Evolutionary conservation across 2,329 filamentous ascomycete genomes (phyloP).

Genomic region (Mycocentrospora acerina): DNA sequence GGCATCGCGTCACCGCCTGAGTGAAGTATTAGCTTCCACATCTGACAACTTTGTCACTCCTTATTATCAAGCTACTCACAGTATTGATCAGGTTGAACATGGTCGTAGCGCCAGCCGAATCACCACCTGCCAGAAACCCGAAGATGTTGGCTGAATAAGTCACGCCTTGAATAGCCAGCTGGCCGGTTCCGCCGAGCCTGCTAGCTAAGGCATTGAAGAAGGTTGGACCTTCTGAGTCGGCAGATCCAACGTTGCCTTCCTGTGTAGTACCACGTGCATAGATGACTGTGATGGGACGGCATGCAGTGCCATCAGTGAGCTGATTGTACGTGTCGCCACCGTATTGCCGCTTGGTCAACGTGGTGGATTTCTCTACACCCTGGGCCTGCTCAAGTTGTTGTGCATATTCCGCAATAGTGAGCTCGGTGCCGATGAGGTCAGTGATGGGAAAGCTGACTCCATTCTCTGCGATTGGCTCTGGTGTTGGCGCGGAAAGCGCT

Average conservation of each 20-base stretch:
- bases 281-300: conserved; percentile 54
- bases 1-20: conserved; percentile 25
- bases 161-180: conserved; percentile 58
- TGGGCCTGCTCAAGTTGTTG: conserved; percentile 18
- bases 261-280: conserved; percentile 59
- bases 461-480: conserved; percentile 9
- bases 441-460: conserved; percentile 29
- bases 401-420: conserved; percentile 27
- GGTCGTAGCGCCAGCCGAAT: conserved; percentile 44
- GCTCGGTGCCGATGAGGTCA: conserved; percentile 23
- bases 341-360: conserved; percentile 20
- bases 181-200: conserved; percentile 43
- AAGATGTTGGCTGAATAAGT: conserved; percentile 49
- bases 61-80: too few relatives aligned
- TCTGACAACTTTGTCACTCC: too few relatives aligned
- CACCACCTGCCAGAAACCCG: conserved; percentile 52
- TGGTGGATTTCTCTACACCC: conserved; percentile 4
- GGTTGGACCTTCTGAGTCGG: conserved; percentile 48
- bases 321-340: conserved; percentile 31
- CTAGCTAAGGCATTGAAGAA: conserved; percentile 51
- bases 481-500: conserved; percentile 18
- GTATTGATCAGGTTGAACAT: conserved; percentile 44
- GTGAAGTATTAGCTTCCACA: not conserved
- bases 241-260: conserved; percentile 52
- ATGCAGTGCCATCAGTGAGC: conserved; percentile 36